Base-by-base conservation (phyloP, 805 yeast genomes). In the Yamadazyma olivae region DNA sequence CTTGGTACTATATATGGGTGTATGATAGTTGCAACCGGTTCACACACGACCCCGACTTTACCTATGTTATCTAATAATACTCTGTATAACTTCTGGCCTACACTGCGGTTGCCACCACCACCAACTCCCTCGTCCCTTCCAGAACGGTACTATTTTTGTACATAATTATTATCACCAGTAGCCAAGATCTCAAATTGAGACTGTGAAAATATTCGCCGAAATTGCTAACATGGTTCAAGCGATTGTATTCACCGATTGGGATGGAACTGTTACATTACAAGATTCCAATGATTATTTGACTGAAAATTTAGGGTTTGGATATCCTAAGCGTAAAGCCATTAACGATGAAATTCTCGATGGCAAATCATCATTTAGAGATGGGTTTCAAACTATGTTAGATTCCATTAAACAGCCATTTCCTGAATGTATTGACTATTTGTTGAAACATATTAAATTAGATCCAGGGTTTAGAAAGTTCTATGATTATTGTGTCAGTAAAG, bases 201-300 rank as follows among this genome's bases (percentile, higher is more conserved):
- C n/a, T n/a, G n/a, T n/a, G n/a, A n/a, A n/a, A n/a, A n/a, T n/a
- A n/a, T n/a, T n/a, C n/a, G n/a, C n/a, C n/a, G n/a, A n/a, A n/a
- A n/a, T n/a, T n/a, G n/a, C n/a, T n/a, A n/a, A n/a, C 23, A 24
- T 24, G 27, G 57, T 61, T 18, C 63, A 61, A 33, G 91, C 95
- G 31, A 88, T 93, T 52, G 83, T 93, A 28, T 93, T 93, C 70
- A 85, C 97, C 28, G 99, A 93, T 60, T 93, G 95, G 79, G 99
- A 93, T 58, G 99, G 99, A 19, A 93, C 99, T 2, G 93, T 93
- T 45, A 93, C 99, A 9, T 67, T 85, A 41, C 95, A 91, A 59
- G 99, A 93, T 59, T 85, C 96, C 41, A 93, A 93, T 59, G 98
- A 93, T 60, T 84, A 71, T 57, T 67, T 93, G 44, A 90, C 97